Base-by-base conservation (phyloP, 495 filamentous ascomycete species). In the Neurospora sp. region DNA sequence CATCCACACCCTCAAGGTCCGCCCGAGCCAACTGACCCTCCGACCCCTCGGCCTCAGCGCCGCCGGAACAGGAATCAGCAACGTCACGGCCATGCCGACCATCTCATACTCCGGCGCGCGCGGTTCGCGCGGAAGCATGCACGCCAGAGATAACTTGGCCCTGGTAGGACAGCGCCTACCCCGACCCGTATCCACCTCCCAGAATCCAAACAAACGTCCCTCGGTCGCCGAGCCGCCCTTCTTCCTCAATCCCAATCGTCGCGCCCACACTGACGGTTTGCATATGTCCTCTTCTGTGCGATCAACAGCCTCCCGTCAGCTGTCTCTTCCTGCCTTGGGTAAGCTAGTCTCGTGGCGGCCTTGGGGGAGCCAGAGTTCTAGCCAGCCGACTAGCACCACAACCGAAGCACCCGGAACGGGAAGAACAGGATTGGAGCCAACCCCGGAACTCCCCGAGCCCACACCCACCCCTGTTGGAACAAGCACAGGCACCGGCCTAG, bases 1-100 rank as follows among this genome's bases (percentile, higher is more conserved):
- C 76, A 88, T 88, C 20, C 87, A 88, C 76, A 88, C 86, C 1
- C 81, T 89, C 27, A 84, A 84, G 72, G 83, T 81, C 0, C 79
- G 86, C 4, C 86, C 87, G 11, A 86, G 85, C 35, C 87, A 89
- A 71, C 80, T 88, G 14, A 82, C 82, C 0, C 82, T 89, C 7
- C 74, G 82, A 7, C 84, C 80, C 7, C 79, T 85, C 8, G 85
- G 86, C 23, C 76, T 83, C 7, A 84, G 81, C 2, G 77, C 81
- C 11, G 81, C 85, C 4, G 80, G 85, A 7, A 85, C 82, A 0
- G 81, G 82, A 11, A 73, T 86, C 69, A 84, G 83, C 72, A 79
- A 76, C 39, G 74, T 84, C 71, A 82, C 78, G 27, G 82, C 85
- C 46, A 77, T 78, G 73, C 80, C 84, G n/a, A 82, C 82, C 41